Evolutionary conservation across 192 early-diverging fungal species (phyloP), one percentile per base, ranked within the genome.

Genomic region (Backusella morwellensis): DNA sequence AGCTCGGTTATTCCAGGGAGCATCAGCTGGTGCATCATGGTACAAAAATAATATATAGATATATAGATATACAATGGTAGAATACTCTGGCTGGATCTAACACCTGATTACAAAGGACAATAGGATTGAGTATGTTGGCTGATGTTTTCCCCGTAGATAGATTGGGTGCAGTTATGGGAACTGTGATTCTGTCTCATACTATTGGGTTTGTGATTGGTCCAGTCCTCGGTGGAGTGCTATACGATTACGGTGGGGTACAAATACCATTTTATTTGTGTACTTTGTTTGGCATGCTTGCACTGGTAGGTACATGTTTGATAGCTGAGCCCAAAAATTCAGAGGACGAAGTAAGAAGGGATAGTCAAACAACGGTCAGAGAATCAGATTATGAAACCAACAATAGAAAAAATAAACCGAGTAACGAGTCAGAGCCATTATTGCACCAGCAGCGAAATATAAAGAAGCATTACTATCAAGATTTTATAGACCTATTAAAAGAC

Each of bases 101-200:
- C 12, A 44, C 5, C 3, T 44, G 3, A 44, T 44, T 44, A 14
- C 11, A 56, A 68, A 87, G 86, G 85, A 87, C 92, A 6, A 85
- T 92, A 47, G 88, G 88, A 8, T 83, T 92, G 32, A 89, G 87
- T n/a, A 90, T 92, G 91, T 80, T 93, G 34, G 90, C 91, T 23
- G 91, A 93, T 70, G 86, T 90, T 1, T 93, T 89, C 35, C 84
- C 86, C 12, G 80, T 82, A 17, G 81, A 85, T 36, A 88, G 84
- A n/a, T 77, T 91, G 8, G 91, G 91, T 26, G 74, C 85, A n/a
- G 90, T 89, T 8, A 92, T 93, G 91, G 91, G 91, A n/a, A 85
- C 88, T 4, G 88, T 89, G 0, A 87, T 92, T 73, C 83, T 85
- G 1, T 90, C 89, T 2, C 87, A 91, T 42, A 88, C 90, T 12